Percentiles rank a stretch among this genome's conserved stretches.
phyloP scores from a whole-genome alignment of 805 yeast genomes.

The Ogataea salicorniae region DNA sequence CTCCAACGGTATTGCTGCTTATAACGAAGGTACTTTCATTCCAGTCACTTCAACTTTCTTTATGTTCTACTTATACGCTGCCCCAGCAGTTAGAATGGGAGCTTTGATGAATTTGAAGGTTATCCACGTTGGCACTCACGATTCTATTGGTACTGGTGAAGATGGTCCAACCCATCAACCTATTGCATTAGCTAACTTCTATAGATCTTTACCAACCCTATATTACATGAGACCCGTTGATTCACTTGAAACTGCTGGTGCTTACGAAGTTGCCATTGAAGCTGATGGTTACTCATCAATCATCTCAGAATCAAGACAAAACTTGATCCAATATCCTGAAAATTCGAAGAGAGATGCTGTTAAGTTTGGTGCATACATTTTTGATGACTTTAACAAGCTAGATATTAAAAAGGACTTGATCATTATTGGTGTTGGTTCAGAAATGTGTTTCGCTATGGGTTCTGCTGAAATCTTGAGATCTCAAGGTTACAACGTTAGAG shows the following conservation, averaged over 20 bases:
- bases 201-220: slow-evolving; percentile 74
- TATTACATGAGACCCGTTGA: slow-evolving; percentile 90
- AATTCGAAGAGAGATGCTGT: slow-evolving; percentile 81
- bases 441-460: slow-evolving; percentile 75
- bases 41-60: slow-evolving; percentile 51
- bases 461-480: slow-evolving; percentile 67
- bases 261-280: slow-evolving; percentile 61
- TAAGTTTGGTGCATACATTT: slow-evolving; percentile 85
- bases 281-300: slow-evolving; percentile 61
- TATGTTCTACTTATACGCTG: slow-evolving; percentile 80
- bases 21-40: slow-evolving; percentile 83
- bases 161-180: slow-evolving; percentile 95
- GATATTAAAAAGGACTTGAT: slow-evolving; percentile 49
- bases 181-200: slow-evolving; percentile 76
- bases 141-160: slow-evolving; percentile 87
- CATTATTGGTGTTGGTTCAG: slow-evolving; percentile 91
- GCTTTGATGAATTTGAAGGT: slow-evolving; percentile 79
- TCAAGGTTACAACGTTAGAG: slow-evolving; percentile 65
- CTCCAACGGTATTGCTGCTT: slow-evolving; percentile 94
- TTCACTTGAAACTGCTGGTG: slow-evolving; percentile 82
- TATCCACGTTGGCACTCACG: slow-evolving; percentile 85
- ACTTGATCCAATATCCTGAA: slow-evolving; percentile 87
- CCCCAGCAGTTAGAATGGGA: slow-evolving; percentile 82
- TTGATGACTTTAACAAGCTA: slow-evolving; percentile 51
- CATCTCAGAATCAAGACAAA: slow-evolving; percentile 77